Evolutionary conservation across 2,329 filamentous ascomycete species (phyloP).

Genomic region (Pseudogymnoascus sp.): DNA sequence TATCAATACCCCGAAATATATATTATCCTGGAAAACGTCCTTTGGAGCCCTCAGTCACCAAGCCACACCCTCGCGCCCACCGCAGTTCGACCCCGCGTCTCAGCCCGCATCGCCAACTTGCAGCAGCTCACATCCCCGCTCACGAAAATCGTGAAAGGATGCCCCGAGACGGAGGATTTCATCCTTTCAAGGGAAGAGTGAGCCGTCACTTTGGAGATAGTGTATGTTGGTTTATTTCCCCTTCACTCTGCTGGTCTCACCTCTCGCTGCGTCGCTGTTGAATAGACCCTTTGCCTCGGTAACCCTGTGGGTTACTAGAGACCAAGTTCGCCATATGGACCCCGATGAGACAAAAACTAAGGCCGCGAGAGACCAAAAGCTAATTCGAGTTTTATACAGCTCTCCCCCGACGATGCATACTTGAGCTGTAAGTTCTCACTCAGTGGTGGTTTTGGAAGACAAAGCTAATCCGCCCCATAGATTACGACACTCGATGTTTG

Average conservation of each 20-base stretch:
- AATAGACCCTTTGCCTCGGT: neutral
- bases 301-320: neutral
- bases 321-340: neutral
- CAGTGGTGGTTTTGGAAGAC: neutral
- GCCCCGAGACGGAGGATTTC: conserved; percentile 33
- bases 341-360: neutral
- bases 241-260: neutral
- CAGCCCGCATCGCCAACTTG: neutral
- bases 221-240: conserved; percentile 27
- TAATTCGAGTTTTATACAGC: conserved; percentile 22
- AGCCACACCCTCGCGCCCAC: neutral
- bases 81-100: neutral
- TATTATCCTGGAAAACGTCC: neutral
- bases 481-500: conserved; percentile 56
- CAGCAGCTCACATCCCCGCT: neutral
- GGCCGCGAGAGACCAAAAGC: neutral
- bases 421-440: conserved; percentile 52
- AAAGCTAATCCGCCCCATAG: conserved; percentile 29
- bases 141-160: conserved; percentile 16
- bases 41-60: neutral
- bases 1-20: neutral
- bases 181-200: conserved; percentile 44
- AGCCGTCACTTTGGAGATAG: conserved; percentile 42
- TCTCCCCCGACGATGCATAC: conserved; percentile 58
- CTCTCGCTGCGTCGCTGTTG: neutral